Conservation (phyloP, 768 basidiomycete genomes). For the Agaricus bisporus region DNA sequence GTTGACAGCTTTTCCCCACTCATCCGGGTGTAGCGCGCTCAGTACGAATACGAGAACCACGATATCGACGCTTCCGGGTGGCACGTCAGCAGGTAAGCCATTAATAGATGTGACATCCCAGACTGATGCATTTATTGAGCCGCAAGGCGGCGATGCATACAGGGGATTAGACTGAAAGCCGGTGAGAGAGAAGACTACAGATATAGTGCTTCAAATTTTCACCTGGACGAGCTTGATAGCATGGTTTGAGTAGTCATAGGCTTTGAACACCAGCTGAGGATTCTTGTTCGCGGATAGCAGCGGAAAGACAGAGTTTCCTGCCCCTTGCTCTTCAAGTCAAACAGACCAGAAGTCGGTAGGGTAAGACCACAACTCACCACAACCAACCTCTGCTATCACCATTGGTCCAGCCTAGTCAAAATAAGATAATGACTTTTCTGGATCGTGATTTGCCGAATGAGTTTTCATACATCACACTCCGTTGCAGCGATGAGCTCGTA, state of each 20-base stretch:
- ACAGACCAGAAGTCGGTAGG: neutral
- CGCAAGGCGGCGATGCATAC: slow-evolving; percentile 61
- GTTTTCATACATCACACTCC: slow-evolving; percentile 46
- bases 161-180: slow-evolving; percentile 57
- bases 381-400: slow-evolving; percentile 84
- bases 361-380: slow-evolving; percentile 46
- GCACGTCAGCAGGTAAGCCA: slow-evolving; percentile 56
- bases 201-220: slow-evolving; percentile 3
- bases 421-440: slow-evolving; percentile 10
- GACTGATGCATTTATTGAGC: slow-evolving; percentile 70
- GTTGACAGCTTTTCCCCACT: slow-evolving; percentile 79
- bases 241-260: slow-evolving; percentile 87
- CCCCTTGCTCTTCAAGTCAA: slow-evolving; percentile 43
- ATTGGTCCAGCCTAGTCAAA: slow-evolving; percentile 63
- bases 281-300: slow-evolving; percentile 81
- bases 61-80: slow-evolving; percentile 74
- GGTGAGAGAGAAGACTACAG: neutral
- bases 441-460: neutral
- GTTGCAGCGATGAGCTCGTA: slow-evolving; percentile 76
- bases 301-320: slow-evolving; percentile 94
- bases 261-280: slow-evolving; percentile 62
- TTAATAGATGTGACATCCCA: slow-evolving; percentile 81
- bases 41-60: slow-evolving; percentile 91
- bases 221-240: slow-evolving; percentile 91
- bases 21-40: slow-evolving; percentile 87